Percentiles rank a stretch among this genome's conserved stretches.
Evolutionary conservation across 225 moss, liverwort and hornwort species (phyloP).

Genomic region (Neckera pumila): DNA sequence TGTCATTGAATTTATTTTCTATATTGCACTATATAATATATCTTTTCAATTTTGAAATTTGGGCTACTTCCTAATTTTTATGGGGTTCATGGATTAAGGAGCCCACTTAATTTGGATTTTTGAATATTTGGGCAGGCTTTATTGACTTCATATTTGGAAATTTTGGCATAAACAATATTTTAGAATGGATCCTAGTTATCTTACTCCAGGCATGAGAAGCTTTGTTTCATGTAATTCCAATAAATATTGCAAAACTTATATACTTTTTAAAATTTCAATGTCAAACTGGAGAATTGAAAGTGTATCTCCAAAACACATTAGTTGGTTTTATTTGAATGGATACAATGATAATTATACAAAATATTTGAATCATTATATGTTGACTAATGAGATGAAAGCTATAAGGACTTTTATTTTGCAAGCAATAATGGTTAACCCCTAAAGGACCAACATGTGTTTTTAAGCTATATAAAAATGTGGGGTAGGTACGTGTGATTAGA

Average conservation of each 20-base stretch:
- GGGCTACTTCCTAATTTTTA: too few relatives aligned
- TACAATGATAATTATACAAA: not conserved
- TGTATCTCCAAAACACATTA: fast-evolving
- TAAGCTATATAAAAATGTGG: too few relatives aligned
- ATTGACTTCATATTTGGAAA: not conserved
- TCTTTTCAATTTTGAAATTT: not conserved
- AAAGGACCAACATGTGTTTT: too few relatives aligned
- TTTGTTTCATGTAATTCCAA: not conserved
- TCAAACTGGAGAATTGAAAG: fast-evolving
- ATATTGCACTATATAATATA: not conserved
- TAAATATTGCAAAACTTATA: not conserved
- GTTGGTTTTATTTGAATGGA: not conserved
- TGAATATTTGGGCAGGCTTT: fast-evolving
- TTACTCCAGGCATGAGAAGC: fast-evolving
- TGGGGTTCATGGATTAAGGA: not conserved
- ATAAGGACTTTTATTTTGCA: fast-evolving
- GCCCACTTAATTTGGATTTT: not conserved
- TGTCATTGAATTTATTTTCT: not conserved
- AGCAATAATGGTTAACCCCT: too few relatives aligned
- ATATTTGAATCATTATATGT: not conserved
- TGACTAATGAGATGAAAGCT: not conserved
- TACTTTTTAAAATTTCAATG: not conserved
- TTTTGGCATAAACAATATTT: fast-evolving
- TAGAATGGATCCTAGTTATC: not conserved
- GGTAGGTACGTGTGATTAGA: too few relatives aligned